Base-by-base conservation (phyloP, 345 rosid species). In the Populus davidiana region DNA sequence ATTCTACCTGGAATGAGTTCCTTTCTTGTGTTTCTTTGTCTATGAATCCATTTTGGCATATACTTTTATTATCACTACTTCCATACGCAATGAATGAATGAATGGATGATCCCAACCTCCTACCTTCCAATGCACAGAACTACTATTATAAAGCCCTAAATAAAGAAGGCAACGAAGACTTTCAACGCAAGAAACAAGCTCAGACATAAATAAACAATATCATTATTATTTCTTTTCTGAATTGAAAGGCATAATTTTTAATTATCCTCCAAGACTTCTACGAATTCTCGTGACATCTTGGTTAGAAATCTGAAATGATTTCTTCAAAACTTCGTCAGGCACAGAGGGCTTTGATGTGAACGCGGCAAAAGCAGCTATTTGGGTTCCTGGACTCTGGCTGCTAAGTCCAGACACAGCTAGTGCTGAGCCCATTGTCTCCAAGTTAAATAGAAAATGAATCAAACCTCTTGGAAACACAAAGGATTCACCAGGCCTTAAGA, bases 351-450 rank as follows among this genome's bases (percentile, higher is more conserved):
- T 80, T 1, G 97, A 84, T 0, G 25, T 71, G 63, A 94, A 92
- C 5, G 81, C 2, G 1, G 91, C 88, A 49, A 81, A 2, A 9
- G 97, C 84, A 67, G 87, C 70, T 29, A 89, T 11, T 81, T 92
- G 97, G 75, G 85, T 73, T 10, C 94, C 96, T 27, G 92, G 98
- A 76, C 87, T 87, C 75, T 88, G 96, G 85, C 94, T 89, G 33
- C 74, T 86, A 18, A 90, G 84, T 75, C 97, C 94, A 49, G 97
- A 91, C 12, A 94, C 1, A 33, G 91, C 91, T 47, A 90, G 21
- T 13, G 97, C 96, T 1, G 90, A 77, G 36, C 38, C 67, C 20
- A 2, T 43, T 0, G 82, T 25, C 73, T 92, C 91, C 41, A 74
- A 3, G 31, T 94, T 94, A 75, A 72, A 88, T 9, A 91, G 77